These are phyloP conservation scores for Metschnikowia sp. DNA, from an alignment of 805 yeast genomes.

Conservation along the genomic window DNA sequence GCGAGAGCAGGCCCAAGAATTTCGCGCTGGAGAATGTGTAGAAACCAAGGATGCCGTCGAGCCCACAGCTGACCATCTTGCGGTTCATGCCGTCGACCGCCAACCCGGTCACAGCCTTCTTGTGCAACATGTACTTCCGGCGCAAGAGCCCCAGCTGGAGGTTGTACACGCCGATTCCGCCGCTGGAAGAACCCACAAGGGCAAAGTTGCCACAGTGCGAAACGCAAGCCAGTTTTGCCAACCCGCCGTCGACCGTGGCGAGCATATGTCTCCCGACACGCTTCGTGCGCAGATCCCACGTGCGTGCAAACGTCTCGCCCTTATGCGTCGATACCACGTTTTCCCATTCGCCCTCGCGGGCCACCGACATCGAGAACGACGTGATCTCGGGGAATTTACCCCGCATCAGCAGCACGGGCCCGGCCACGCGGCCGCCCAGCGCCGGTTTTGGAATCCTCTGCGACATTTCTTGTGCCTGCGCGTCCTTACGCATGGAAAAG, in stretches of 20 bases:
- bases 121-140: constrained; percentile 65
- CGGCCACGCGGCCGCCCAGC: constrained; percentile 46
- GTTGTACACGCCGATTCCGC: constrained; percentile 83
- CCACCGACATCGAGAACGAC: constrained; percentile 65
- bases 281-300: constrained; percentile 82
- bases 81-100: constrained; percentile 89
- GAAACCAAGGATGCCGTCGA: constrained; percentile 87
- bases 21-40: constrained; percentile 76
- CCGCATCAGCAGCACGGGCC: constrained; percentile 48
- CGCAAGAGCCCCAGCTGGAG: constrained; percentile 87
- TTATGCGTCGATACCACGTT: constrained; percentile 86
- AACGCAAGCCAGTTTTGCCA: constrained; percentile 70
- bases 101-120: constrained; percentile 76
- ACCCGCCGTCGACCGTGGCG: constrained; percentile 71
- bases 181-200: constrained; percentile 81
- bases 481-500: constrained; percentile 90
- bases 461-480: constrained; percentile 91
- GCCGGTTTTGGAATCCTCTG: constrained; percentile 54
- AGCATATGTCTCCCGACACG: constrained; percentile 75
- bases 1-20: constrained; percentile 59
- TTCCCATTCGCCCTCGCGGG: constrained; percentile 90
- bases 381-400: constrained; percentile 78
- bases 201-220: constrained; percentile 96
- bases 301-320: constrained; percentile 77
- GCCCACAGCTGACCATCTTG: constrained; percentile 79